Conservation (phyloP, 169 alveolate genomes). For the Babesia sp. region DNA sequence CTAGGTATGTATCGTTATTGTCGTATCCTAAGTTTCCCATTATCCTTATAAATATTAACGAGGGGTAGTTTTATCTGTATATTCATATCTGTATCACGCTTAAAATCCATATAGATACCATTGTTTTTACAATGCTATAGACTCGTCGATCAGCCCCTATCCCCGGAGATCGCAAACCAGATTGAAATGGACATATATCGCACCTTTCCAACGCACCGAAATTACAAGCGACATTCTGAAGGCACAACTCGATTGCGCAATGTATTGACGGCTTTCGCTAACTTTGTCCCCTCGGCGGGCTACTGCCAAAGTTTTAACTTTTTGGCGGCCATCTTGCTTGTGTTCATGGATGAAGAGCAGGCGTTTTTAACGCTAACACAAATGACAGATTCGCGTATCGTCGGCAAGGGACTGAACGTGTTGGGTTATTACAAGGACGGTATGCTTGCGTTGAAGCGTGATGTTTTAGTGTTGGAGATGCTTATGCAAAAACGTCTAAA, state of each 20-base stretch:
- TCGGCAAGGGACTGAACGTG: constrained; percentile 75
- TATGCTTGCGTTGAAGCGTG: constrained; percentile 80
- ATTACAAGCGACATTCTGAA: constrained; percentile 65
- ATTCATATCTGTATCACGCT: neutral
- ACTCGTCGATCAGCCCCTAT: constrained; percentile 69
- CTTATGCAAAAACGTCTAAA: constrained; percentile 70
- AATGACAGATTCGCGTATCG: constrained; percentile 74
- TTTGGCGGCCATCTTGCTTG: constrained; percentile 80
- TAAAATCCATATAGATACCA: neutral
- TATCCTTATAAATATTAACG: neutral
- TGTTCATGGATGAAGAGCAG: constrained; percentile 79
- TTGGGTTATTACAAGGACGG: constrained; percentile 81
- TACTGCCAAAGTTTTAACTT: constrained; percentile 84
- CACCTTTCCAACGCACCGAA: constrained; percentile 81
- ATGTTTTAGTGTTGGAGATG: constrained; percentile 78
- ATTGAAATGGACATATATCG: constrained; percentile 82
- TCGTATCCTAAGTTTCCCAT: neutral
- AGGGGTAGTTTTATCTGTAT: neutral
- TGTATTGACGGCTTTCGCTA: constrained; percentile 84
- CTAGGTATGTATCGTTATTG: constrained; percentile 47
- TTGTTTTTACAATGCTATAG: neutral
- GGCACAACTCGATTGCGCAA: constrained; percentile 74
- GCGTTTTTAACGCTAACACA: constrained; percentile 86
- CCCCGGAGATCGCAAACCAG: constrained; percentile 73
- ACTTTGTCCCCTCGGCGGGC: constrained; percentile 77